Conservation (phyloP, 108 stramenopile species). For the Fistulifera solaris region DNA sequence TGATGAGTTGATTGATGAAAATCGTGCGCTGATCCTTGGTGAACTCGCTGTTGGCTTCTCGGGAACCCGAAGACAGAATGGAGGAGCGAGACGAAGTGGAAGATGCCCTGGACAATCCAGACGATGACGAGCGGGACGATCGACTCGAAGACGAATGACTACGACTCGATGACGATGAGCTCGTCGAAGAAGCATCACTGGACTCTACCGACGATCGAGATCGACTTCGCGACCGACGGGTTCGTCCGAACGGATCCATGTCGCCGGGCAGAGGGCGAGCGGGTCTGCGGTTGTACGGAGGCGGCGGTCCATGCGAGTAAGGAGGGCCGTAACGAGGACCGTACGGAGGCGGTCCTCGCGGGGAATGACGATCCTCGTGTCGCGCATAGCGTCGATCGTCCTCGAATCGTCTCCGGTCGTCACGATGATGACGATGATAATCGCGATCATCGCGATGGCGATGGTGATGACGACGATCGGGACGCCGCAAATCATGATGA, state of each 20-base stretch:
- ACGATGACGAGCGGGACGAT: conserved; percentile 13
- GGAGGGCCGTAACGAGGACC: conserved; percentile 1
- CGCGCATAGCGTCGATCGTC: neutral
- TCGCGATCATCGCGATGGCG: conserved; percentile 9
- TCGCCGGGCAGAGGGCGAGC: too few species aligned
- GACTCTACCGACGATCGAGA: neutral
- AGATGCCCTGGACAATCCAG: conserved; percentile 15
- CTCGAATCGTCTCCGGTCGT: neutral
- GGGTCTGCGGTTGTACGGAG: too few species aligned
- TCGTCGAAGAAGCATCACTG: neutral
- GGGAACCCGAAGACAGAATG: neutral
- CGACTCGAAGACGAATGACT: too few species aligned
- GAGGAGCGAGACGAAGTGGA: conserved; percentile 7
- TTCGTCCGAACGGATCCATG: conserved; percentile 1
- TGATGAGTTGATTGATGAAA: conserved; percentile 89
- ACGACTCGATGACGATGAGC: too few species aligned
- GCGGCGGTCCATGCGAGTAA: neutral
- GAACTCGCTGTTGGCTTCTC: conserved; percentile 29
- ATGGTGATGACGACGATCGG: neutral
- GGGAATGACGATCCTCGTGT: conserved; percentile 1
- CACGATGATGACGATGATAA: conserved; percentile 6
- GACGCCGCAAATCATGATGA: too few species aligned
- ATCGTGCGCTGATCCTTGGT: conserved; percentile 95
- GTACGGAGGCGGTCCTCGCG: conserved; percentile 1
- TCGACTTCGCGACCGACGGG: conserved; percentile 4